These are phyloP conservation scores for Botryotinia convoluta DNA, from an alignment of 2,329 filamentous ascomycete genomes.

Conservation along the genomic window DNA sequence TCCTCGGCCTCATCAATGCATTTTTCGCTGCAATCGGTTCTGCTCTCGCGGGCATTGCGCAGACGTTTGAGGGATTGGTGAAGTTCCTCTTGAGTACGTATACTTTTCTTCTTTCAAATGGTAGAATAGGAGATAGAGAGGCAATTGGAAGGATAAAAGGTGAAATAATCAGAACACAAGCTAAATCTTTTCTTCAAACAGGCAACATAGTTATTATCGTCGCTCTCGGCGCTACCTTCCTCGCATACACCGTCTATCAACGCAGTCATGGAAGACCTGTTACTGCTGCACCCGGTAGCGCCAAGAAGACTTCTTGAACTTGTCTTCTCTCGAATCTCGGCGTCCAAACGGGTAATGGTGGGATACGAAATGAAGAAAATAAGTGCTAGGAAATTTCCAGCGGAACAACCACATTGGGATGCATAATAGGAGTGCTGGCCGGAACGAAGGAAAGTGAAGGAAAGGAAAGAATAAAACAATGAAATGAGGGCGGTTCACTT, in stretches of 20 bases:
- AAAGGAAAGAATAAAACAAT: neutral
- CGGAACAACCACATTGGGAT: neutral
- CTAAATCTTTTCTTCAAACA: slow-evolving; percentile 12
- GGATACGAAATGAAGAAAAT: neutral
- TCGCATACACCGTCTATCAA: slow-evolving; percentile 33
- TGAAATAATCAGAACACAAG: neutral
- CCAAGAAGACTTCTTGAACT: slow-evolving; percentile 17
- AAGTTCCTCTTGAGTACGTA: slow-evolving; percentile 38
- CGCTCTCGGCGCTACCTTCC: slow-evolving; percentile 24
- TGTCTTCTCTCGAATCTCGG: too few species aligned
- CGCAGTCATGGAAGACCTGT: slow-evolving; percentile 25
- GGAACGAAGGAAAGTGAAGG: neutral
- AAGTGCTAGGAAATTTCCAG: neutral
- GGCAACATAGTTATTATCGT: slow-evolving; percentile 36
- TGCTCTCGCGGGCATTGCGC: slow-evolving; percentile 30
- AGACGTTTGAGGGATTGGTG: slow-evolving; percentile 34
- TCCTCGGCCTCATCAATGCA: slow-evolving; percentile 30
- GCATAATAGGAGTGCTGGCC: neutral
- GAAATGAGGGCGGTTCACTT: neutral
- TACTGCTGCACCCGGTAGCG: neutral
- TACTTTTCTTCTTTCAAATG: neutral
- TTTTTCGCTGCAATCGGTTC: slow-evolving; percentile 30
- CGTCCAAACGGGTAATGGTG: too few species aligned
- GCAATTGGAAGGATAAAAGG: neutral
- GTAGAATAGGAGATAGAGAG: neutral